These are phyloP conservation scores for Pyropia yezoensis DNA, from an alignment of 23 red algal species.

Conservation along the genomic window DNA sequence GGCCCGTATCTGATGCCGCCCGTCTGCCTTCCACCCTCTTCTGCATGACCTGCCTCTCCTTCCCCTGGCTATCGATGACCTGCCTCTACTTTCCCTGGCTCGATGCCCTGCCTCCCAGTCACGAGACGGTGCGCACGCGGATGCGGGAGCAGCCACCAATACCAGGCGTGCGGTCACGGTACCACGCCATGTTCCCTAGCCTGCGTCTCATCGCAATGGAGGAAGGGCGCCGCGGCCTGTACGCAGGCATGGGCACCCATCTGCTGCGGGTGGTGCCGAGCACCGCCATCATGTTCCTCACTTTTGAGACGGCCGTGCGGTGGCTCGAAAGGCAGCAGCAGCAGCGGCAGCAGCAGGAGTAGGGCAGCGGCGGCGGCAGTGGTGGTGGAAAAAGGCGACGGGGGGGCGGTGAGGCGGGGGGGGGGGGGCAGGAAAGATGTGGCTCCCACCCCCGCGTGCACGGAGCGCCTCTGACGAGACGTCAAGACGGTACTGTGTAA, in stretches of 20 bases:
- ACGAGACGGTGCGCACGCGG: slow-evolving; percentile 93
- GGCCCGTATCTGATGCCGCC: too few relatives aligned
- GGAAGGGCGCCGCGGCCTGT: slow-evolving; percentile 86
- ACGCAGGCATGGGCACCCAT: slow-evolving; percentile 96
- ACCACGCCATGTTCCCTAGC: slow-evolving; percentile 78
- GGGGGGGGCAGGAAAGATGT: neutral
- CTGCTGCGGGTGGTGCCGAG: slow-evolving; percentile 90
- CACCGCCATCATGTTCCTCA: slow-evolving; percentile 97
- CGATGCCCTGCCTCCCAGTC: neutral
- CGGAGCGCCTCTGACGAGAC: too few relatives aligned
- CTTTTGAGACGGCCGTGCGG: slow-evolving; percentile 81
- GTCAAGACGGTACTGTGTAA: too few relatives aligned
- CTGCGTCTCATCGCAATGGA: slow-evolving; percentile 73
- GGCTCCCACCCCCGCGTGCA: neutral
- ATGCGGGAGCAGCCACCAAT: slow-evolving; percentile 88
- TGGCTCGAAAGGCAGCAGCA: slow-evolving; percentile 76
- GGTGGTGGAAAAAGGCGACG: neutral
- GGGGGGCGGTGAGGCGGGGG: neutral
- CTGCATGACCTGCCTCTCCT: too few relatives aligned
- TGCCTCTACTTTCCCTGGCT: too few relatives aligned
- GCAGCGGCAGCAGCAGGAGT: neutral
- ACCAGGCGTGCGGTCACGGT: slow-evolving; percentile 64
- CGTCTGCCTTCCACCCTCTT: too few relatives aligned
- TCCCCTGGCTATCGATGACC: too few relatives aligned
- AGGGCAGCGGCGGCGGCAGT: neutral